Conservation (phyloP, 225 moss, liverwort and hornwort species). For the Pleurozium schreberi region DNA sequence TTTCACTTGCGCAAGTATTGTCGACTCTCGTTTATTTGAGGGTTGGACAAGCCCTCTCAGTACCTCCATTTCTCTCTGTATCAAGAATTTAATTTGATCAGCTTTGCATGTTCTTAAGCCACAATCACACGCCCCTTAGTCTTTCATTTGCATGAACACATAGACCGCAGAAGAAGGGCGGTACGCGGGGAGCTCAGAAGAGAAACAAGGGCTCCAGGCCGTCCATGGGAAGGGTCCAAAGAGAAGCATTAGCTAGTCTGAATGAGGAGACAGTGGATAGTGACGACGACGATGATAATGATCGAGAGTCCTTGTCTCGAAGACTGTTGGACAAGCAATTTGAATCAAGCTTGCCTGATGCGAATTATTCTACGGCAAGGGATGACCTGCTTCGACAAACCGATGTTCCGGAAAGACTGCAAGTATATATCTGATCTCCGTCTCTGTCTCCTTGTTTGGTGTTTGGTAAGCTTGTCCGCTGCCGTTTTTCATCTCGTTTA, state of each 20-base stretch:
- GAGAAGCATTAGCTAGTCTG: conserved; percentile 21
- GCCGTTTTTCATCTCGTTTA: neutral
- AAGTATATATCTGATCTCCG: conserved; percentile 38
- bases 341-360: conserved; percentile 67
- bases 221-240: conserved; percentile 42
- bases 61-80: neutral
- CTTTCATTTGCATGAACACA: conserved; percentile 12
- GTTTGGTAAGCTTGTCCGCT: neutral
- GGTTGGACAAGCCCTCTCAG: neutral
- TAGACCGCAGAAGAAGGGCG: conserved; percentile 61
- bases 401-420: conserved; percentile 86
- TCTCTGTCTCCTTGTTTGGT: neutral
- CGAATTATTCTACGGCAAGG: conserved; percentile 51
- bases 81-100: neutral
- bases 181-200: conserved; percentile 58
- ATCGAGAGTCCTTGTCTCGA: conserved; percentile 48
- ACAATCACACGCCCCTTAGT: neutral
- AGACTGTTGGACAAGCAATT: conserved; percentile 70
- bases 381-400: conserved; percentile 64
- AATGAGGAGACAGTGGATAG: conserved; percentile 54
- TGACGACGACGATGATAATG: conserved; percentile 58
- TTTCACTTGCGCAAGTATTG: neutral
- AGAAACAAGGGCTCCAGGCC: conserved; percentile 56
- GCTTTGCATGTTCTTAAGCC: neutral
- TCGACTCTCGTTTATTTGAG: neutral